A percentile compares a stretch with the other conserved stretches of the same genome.
Conservation (phyloP, 2,329 filamentous ascomycete species). For the Sporothrix protearum region DNA sequence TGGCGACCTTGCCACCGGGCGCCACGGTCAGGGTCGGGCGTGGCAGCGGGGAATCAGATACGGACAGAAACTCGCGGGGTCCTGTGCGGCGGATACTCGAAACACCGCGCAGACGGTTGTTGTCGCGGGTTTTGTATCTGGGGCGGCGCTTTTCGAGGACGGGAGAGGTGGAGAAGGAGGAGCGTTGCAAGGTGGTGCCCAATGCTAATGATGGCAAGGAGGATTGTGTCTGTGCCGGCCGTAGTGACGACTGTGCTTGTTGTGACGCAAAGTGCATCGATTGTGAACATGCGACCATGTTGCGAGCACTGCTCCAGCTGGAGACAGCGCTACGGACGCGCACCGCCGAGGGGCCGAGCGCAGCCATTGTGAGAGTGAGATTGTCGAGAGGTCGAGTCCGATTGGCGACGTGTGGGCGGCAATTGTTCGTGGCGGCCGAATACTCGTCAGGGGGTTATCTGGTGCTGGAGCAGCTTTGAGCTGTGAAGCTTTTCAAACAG, state of each 20-base stretch:
- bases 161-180: slow-evolving; percentile 55
- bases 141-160: slow-evolving; percentile 43
- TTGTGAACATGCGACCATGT: slow-evolving; percentile 9
- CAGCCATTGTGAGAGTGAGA: slow-evolving; percentile 15
- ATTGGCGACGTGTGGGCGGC: too few relatives aligned
- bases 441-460: neutral
- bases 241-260: neutral
- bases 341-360: slow-evolving; percentile 19
- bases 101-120: slow-evolving; percentile 75
- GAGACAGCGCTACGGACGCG: slow-evolving; percentile 6
- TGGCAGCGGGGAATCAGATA: slow-evolving; percentile 69
- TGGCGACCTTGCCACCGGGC: neutral
- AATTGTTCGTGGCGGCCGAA: neutral
- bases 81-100: slow-evolving; percentile 78
- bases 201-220: neutral
- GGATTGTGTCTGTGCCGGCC: neutral
- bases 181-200: slow-evolving; percentile 21
- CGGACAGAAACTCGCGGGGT: slow-evolving; percentile 67
- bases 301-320: slow-evolving; percentile 1
- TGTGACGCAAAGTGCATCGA: slow-evolving; percentile 7
- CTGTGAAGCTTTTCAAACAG: slow-evolving; percentile 7
- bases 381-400: neutral
- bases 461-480: neutral
- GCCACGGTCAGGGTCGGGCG: slow-evolving; percentile 52
- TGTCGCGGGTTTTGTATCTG: slow-evolving; percentile 59